Evolutionary conservation across 768 basidiomycete genomes (phyloP).

Genomic region (Melanogaster broomeanus): DNA sequence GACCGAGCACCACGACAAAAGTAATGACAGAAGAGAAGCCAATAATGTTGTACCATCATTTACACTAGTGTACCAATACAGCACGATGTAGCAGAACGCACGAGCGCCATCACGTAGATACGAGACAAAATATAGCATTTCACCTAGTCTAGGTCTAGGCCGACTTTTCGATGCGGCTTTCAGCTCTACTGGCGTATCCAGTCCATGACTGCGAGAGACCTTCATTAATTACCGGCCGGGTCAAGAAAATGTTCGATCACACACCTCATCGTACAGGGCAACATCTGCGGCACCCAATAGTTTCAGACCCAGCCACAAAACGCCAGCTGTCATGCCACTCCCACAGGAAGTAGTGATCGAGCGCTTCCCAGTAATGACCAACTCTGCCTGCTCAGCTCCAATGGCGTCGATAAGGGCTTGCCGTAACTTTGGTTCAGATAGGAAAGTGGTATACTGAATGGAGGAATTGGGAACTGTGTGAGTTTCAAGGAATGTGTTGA

Average conservation of each 20-base stretch:
- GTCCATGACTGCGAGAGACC: conserved; percentile 82
- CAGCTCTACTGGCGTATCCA: conserved; percentile 79
- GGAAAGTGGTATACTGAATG: conserved; percentile 58
- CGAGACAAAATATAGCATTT: conserved; percentile 7
- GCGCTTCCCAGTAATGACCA: conserved; percentile 60
- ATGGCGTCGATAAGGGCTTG: conserved; percentile 62
- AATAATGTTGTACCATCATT: conserved; percentile 32
- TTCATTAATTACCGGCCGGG: conserved; percentile 17
- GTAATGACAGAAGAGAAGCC: conserved; percentile 13
- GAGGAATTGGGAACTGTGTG: conserved; percentile 35
- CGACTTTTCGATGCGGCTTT: conserved; percentile 71
- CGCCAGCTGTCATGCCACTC: conserved; percentile 96
- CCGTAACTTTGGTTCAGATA: conserved; percentile 57
- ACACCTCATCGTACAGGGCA: conserved; percentile 93
- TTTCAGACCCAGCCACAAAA: conserved; percentile 92
- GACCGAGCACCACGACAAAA: conserved; percentile 16
- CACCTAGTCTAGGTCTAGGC: conserved; percentile 6
- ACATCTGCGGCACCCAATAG: conserved; percentile 60
- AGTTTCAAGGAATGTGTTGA: conserved; percentile 66
- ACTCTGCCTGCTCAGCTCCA: conserved; percentile 54
- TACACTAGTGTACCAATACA: conserved; percentile 21
- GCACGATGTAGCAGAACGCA: conserved; percentile 6
- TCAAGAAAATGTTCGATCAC: conserved; percentile 21
- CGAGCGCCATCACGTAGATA: background rate
- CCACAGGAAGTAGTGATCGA: conserved; percentile 81